Percentiles rank a stretch among this genome's conserved stretches.
These are phyloP conservation scores for Hyphopichia khmerensis DNA, from an alignment of 1,139 yeast genomes.

Conservation along the genomic window DNA sequence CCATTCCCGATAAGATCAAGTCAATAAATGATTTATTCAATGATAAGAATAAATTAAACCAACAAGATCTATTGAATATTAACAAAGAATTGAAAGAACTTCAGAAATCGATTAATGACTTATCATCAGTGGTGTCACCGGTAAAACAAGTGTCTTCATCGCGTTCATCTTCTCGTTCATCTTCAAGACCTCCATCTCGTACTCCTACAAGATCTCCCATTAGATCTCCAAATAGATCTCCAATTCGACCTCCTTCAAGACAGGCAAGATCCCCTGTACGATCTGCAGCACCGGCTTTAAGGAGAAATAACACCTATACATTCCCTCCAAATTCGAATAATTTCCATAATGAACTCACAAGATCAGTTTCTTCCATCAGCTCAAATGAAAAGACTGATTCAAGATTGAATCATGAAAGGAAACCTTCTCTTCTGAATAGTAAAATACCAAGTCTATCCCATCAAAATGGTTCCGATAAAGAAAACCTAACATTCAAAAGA, in stretches of 20 bases:
- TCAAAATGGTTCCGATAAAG: neutral
- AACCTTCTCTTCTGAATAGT: conserved; percentile 1
- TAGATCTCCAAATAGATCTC: neutral
- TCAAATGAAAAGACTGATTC: neutral
- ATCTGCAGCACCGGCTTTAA: neutral
- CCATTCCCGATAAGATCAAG: neutral
- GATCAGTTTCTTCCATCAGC: neutral
- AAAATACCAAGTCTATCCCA: conserved; percentile 1
- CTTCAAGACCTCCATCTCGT: neutral
- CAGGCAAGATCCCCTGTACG: neutral
- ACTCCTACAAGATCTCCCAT: neutral
- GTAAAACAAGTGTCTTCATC: neutral
- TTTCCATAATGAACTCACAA: neutral
- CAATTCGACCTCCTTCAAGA: neutral
- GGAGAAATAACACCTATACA: neutral
- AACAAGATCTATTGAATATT: conserved; percentile 2
- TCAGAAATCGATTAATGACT: conserved; percentile 1
- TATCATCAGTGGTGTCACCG: neutral
- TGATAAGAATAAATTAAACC: neutral
- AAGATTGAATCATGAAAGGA: neutral
- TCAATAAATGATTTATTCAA: neutral
- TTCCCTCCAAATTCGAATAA: neutral
- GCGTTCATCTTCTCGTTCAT: neutral
- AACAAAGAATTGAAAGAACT: neutral
- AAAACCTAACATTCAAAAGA: neutral